Percentiles rank a stretch among this genome's conserved stretches.
Conservation (phyloP, 2,329 filamentous ascomycete genomes). For the Fusarium sp. region DNA sequence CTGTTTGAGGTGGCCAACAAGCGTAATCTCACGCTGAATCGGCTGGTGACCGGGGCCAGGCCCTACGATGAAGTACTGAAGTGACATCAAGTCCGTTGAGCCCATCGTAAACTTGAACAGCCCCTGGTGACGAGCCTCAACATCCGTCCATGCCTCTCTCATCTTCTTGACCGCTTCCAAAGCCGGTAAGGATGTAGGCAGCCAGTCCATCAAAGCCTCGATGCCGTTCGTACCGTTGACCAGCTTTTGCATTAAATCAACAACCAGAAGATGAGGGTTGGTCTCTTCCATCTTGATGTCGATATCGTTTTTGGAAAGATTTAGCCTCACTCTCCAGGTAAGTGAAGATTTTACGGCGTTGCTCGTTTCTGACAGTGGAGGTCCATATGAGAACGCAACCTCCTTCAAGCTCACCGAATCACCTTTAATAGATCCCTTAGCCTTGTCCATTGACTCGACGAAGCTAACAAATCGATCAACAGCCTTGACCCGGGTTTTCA, state of each 20-base stretch:
- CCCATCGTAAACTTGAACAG: constrained; percentile 67
- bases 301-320: constrained; percentile 69
- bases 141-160: constrained; percentile 67
- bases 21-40: constrained; percentile 57
- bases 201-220: constrained; percentile 66
- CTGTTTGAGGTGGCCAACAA: constrained; percentile 68
- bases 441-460: constrained; percentile 74
- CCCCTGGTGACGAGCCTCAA: constrained; percentile 61
- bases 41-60: constrained; percentile 45
- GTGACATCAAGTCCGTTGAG: constrained; percentile 69
- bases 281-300: constrained; percentile 71
- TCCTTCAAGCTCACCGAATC: constrained; percentile 73
- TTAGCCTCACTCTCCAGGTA: constrained; percentile 70
- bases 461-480: constrained; percentile 81
- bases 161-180: constrained; percentile 73
- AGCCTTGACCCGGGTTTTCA: constrained; percentile 73
- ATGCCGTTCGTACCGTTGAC: constrained; percentile 70
- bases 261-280: constrained; percentile 78
- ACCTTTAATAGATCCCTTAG: constrained; percentile 69
- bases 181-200: constrained; percentile 76
- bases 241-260: constrained; percentile 70
- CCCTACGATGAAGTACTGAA: constrained; percentile 66
- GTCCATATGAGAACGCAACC: constrained; percentile 79
- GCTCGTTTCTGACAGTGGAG: constrained; percentile 34
- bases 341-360: constrained; percentile 24